phyloP scores from a whole-genome alignment of 164 flowering plant genomes.

The Magnolia changhungtana region DNA sequence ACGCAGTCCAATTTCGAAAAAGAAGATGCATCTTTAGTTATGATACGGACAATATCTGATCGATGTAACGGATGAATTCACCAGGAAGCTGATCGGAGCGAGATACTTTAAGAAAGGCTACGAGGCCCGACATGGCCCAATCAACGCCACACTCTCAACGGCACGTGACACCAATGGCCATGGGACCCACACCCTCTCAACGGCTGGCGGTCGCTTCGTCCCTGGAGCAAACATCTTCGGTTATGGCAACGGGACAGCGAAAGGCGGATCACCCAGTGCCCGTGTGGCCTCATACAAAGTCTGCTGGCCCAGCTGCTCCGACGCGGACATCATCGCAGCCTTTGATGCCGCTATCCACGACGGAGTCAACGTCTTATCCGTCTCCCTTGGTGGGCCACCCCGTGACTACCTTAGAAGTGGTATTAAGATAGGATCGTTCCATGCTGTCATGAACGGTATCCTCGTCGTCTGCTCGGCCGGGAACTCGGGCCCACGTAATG shows the following conservation, averaged over 20 bases:
- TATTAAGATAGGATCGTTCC: conserved; percentile 3
- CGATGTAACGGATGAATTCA: conserved; percentile 36
- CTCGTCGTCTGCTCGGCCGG: conserved; percentile 6
- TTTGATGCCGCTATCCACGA: conserved; percentile 10
- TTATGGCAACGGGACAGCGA: conserved; percentile 7
- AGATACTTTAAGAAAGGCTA: conserved; percentile 13
- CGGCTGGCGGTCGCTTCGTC: conserved; percentile 17
- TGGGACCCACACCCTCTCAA: conserved; percentile 22
- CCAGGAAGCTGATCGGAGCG: conserved; percentile 20
- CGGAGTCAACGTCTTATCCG: conserved; percentile 11
- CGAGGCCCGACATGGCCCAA: background rate
- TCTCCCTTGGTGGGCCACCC: conserved; percentile 1
- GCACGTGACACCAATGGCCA: conserved; percentile 23
- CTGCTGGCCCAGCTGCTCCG: conserved; percentile 7
- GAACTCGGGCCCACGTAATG: background rate
- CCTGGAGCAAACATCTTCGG: conserved; percentile 11
- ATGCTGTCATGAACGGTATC: conserved; percentile 1
- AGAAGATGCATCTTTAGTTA: too few species aligned
- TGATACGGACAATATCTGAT: background rate
- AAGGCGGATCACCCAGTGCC: conserved; percentile 15
- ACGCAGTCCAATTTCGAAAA: too few species aligned
- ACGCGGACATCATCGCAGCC: conserved; percentile 10
- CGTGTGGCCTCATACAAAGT: conserved; percentile 19
- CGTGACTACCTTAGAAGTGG: background rate
- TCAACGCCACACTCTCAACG: background rate